These are phyloP conservation scores for Colletotrichum euphorbiae DNA, from an alignment of 2,329 filamentous ascomycete genomes.

Conservation along the genomic window DNA sequence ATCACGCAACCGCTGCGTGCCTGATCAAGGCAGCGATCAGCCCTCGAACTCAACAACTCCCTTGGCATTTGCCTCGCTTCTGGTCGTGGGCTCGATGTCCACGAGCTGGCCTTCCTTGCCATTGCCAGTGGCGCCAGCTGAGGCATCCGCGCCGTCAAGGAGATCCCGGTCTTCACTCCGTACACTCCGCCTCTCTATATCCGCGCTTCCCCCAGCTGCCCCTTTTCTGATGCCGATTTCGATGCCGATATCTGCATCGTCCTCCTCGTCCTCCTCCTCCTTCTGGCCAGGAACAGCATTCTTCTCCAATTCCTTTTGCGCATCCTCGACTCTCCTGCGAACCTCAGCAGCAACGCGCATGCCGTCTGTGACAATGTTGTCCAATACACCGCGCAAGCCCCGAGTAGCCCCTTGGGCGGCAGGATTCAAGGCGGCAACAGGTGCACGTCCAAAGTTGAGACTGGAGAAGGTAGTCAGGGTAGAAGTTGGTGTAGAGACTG, in stretches of 20 bases:
- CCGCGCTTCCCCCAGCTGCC: constrained; percentile 56
- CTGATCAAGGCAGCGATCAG: constrained; percentile 39
- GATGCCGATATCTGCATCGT: constrained; percentile 66
- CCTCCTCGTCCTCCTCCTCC: constrained; percentile 77
- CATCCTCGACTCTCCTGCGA: constrained; percentile 92
- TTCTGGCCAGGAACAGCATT: constrained; percentile 74
- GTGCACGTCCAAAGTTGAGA: constrained; percentile 67
- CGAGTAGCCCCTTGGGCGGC: constrained; percentile 70
- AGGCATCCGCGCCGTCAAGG: constrained; percentile 79
- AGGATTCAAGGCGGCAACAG: constrained; percentile 53
- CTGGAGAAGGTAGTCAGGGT: constrained; percentile 89
- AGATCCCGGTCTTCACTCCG: constrained; percentile 76
- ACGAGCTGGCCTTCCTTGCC: constrained; percentile 50
- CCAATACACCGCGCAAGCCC: constrained; percentile 89
- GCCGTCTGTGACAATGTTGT: constrained; percentile 97
- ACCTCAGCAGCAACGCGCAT: constrained; percentile 97
- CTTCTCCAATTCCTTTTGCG: constrained; percentile 89
- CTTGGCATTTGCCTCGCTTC: constrained; percentile 47
- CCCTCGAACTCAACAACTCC: constrained; percentile 59
- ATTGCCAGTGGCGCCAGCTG: constrained; percentile 63
- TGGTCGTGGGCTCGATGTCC: constrained; percentile 47
- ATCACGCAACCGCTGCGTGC: background rate
- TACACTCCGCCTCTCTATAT: constrained; percentile 72
- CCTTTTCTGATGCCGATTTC: constrained; percentile 56
- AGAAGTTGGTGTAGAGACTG: constrained; percentile 55